These are phyloP conservation scores for Irpex lacteus DNA, from an alignment of 1,284 basidiomycete genomes.

Conservation along the genomic window DNA sequence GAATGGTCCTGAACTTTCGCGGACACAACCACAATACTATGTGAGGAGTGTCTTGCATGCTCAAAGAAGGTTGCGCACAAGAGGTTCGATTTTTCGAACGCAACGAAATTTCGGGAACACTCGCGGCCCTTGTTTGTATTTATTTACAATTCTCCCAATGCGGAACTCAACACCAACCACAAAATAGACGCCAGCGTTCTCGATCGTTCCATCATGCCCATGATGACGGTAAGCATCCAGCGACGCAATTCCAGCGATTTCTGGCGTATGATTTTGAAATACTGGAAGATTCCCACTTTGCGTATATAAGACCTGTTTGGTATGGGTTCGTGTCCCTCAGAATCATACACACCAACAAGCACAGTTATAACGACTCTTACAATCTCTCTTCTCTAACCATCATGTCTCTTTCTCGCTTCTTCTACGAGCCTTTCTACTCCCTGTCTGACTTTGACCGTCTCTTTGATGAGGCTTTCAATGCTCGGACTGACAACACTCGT, in stretches of 20 bases:
- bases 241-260: neutral
- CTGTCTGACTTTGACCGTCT: conserved; percentile 10
- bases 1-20: too few relatives aligned
- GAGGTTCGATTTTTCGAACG: too few relatives aligned
- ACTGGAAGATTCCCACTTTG: neutral
- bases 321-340: neutral
- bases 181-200: neutral
- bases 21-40: too few relatives aligned
- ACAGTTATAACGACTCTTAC: neutral
- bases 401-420: conserved; percentile 10
- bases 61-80: too few relatives aligned
- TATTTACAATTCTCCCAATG: neutral
- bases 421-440: conserved; percentile 12
- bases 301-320: neutral
- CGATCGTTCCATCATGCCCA: neutral
- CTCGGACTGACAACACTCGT: neutral
- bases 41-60: too few relatives aligned
- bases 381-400: neutral
- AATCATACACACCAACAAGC: neutral
- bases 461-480: conserved; percentile 1
- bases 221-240: neutral
- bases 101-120: neutral
- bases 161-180: neutral
- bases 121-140: neutral
- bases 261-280: neutral